Evolutionary conservation across 805 yeast genomes (phyloP).

Genomic region (Torulaspora franciscae): DNA sequence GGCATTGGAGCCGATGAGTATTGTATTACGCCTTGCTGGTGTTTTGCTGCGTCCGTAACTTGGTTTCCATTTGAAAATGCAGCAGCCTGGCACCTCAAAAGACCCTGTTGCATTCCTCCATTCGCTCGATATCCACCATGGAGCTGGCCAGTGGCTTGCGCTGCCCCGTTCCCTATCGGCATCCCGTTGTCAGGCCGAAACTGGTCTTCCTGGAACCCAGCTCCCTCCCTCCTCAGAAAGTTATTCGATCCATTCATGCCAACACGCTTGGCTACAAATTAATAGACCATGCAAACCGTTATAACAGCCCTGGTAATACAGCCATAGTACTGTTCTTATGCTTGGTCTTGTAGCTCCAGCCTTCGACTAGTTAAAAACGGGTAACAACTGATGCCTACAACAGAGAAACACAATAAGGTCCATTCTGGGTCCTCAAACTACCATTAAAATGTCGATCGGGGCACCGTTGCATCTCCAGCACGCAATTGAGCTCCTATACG

Average conservation of each 20-base stretch:
- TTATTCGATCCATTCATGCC: slow-evolving; percentile 6
- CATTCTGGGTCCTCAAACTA: background rate
- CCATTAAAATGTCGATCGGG: background rate
- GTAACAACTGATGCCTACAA: background rate
- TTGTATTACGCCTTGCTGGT: background rate
- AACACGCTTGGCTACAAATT: background rate
- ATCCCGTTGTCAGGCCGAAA: slow-evolving; percentile 2
- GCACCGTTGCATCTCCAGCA: background rate
- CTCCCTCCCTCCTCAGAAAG: slow-evolving; percentile 1
- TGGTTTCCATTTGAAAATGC: background rate
- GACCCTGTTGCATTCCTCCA: background rate
- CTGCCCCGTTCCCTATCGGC: background rate
- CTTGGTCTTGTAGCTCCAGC: background rate
- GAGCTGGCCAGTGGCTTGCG: background rate
- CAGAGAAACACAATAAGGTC: background rate
- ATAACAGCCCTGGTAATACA: too few species aligned
- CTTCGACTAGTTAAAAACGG: background rate
- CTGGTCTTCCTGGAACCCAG: slow-evolving; percentile 7
- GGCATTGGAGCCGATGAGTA: background rate
- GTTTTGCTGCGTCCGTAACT: background rate
- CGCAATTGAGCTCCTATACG: background rate
- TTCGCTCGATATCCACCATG: background rate
- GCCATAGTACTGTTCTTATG: too few species aligned
- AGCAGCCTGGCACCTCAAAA: background rate
- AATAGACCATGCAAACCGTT: background rate